phyloP scores from a whole-genome alignment of 2,329 filamentous ascomycete genomes.

The Corinectria fuckeliana region DNA sequence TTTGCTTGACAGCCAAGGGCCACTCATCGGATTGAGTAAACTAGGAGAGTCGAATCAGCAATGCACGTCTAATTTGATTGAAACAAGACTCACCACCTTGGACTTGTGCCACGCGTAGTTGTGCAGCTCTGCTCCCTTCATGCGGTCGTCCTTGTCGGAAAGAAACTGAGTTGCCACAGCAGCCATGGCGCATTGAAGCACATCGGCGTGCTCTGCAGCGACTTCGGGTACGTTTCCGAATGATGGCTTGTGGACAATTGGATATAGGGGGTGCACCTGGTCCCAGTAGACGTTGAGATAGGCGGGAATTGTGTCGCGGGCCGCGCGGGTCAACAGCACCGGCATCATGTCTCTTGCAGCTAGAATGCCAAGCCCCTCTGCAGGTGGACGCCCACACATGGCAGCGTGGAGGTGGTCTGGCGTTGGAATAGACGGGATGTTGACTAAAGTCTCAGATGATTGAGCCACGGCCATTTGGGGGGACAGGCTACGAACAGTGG shows the following conservation, averaged over 20 bases:
- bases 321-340: conserved; percentile 47
- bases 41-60: conserved; percentile 41
- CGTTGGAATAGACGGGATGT: conserved; percentile 49
- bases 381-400: conserved; percentile 50
- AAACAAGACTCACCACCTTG: conserved; percentile 55
- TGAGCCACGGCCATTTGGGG: conserved; percentile 55
- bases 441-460: conserved; percentile 57
- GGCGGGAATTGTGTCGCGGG: conserved; percentile 52
- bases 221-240: conserved; percentile 46
- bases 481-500: conserved; percentile 57
- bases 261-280: conserved; percentile 54
- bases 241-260: conserved; percentile 57
- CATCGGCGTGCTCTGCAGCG: conserved; percentile 46
- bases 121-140: conserved; percentile 57
- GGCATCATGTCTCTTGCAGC: conserved; percentile 34
- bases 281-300: conserved; percentile 63
- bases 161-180: conserved; percentile 62
- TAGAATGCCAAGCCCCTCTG: conserved; percentile 47
- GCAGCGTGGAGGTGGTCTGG: conserved; percentile 44
- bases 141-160: conserved; percentile 55
- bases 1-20: conserved; percentile 59
- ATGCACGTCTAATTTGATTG: conserved; percentile 7
- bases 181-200: conserved; percentile 62
- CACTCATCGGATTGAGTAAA: conserved; percentile 49
- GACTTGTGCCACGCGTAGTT: conserved; percentile 57